Evolutionary conservation across 2,329 filamentous ascomycete genomes (phyloP).

Genomic region (Penicillium sumatraense): DNA sequence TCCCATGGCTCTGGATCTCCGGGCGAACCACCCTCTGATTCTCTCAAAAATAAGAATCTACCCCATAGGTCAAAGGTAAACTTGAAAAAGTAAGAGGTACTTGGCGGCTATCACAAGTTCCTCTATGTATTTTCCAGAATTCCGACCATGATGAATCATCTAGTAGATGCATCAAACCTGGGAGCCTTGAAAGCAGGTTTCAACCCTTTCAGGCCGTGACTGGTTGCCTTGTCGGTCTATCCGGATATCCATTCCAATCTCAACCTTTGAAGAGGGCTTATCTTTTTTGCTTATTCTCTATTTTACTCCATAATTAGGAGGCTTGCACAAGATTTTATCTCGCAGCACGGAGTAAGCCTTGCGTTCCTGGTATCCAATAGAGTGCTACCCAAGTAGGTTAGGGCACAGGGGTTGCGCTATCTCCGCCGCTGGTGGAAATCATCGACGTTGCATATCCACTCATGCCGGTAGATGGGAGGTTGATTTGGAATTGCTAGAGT

Average conservation of each 20-base stretch:
- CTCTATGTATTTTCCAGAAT: too few species aligned
- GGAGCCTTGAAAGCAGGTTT: too few species aligned
- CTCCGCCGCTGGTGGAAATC: not conserved
- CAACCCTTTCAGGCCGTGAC: not conserved
- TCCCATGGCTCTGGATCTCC: slow-evolving; percentile 7
- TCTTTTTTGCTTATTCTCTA: too few species aligned
- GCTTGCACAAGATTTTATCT: not conserved
- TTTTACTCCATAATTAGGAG: not conserved
- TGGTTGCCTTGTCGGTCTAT: not conserved
- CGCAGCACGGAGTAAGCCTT: not conserved
- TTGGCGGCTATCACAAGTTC: too few species aligned
- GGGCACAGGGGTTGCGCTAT: not conserved
- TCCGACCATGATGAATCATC: not conserved
- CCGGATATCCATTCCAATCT: not conserved
- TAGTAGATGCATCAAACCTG: too few species aligned
- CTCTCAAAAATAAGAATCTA: too few species aligned
- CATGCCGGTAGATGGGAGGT: not conserved
- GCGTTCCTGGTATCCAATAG: not conserved
- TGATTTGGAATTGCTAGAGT: not conserved
- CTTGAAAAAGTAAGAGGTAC: too few species aligned
- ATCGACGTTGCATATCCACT: not conserved
- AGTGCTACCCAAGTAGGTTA: not conserved
- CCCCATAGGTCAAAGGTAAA: too few species aligned
- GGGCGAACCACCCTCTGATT: not conserved
- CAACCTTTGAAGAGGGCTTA: not conserved